A percentile compares a stretch with the other conserved stretches of the same genome.
Conservation (phyloP, 352 stramenopile genomes). For the Globisporangium irregulare region DNA sequence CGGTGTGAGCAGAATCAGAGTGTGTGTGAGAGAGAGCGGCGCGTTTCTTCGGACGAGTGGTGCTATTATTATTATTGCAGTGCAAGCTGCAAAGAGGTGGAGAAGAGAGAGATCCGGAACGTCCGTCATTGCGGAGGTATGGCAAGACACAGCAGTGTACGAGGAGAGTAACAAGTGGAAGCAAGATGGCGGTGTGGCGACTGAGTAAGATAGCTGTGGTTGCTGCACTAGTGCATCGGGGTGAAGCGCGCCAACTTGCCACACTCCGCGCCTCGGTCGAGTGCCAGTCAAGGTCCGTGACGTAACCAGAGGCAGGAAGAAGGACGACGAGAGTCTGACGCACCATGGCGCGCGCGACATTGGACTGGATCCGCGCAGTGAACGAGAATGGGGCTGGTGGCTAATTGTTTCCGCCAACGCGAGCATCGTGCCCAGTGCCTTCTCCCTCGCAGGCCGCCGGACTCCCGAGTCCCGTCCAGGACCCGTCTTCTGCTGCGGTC, state of each 20-base stretch:
- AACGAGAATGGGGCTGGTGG: too few species aligned
- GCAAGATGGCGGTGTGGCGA: not conserved
- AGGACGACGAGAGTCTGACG: too few species aligned
- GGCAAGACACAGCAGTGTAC: not conserved
- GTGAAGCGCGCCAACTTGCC: too few species aligned
- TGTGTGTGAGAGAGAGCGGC: not conserved
- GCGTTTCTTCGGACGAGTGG: not conserved
- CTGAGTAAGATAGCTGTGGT: not conserved
- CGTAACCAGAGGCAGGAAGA: too few species aligned
- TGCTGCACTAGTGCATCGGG: not conserved
- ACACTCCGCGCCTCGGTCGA: too few species aligned
- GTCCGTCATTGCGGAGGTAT: not conserved
- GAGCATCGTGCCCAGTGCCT: too few species aligned
- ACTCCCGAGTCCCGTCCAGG: not conserved
- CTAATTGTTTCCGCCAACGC: too few species aligned
- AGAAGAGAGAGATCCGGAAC: not conserved
- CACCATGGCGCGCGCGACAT: too few species aligned
- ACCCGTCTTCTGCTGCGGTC: not conserved
- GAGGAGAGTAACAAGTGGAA: not conserved
- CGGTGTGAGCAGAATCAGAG: not conserved
- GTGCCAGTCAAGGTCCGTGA: too few species aligned
- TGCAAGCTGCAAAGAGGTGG: not conserved
- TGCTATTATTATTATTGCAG: conserved; percentile 17
- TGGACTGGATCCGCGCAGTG: too few species aligned
- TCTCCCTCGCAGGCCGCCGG: not conserved